Evolutionary conservation across 148 eudicot genomes (phyloP).

Genomic region (Amaranthus palmeri): DNA sequence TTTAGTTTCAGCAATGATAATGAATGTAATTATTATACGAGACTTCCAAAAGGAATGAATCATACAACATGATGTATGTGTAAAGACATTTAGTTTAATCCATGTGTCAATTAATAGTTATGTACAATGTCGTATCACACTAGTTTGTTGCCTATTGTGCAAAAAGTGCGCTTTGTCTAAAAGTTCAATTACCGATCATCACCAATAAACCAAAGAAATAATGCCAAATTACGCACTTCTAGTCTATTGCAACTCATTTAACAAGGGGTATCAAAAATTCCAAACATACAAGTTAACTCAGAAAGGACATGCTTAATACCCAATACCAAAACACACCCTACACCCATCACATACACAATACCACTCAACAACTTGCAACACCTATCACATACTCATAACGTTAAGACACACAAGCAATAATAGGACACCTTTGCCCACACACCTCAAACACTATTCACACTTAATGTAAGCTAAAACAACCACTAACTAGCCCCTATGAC

Average conservation of each 20-base stretch:
- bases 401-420: too few relatives aligned
- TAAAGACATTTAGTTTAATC: too few relatives aligned
- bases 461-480: not conserved
- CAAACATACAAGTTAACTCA: slow-evolving; percentile 2
- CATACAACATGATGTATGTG: too few relatives aligned
- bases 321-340: not conserved
- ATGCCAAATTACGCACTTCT: not conserved
- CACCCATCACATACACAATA: not conserved
- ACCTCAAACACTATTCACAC: not conserved
- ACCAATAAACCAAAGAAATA: not conserved
- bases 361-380: not conserved
- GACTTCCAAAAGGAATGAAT: too few relatives aligned
- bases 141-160: too few relatives aligned
- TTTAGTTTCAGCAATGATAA: too few relatives aligned
- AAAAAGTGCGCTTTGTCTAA: not conserved
- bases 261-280: not conserved
- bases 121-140: too few relatives aligned
- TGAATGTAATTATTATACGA: too few relatives aligned
- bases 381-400: not conserved
- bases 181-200: not conserved
- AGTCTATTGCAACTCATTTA: not conserved
- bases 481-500: slow-evolving; percentile 1
- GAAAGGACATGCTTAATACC: not conserved
- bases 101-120: too few relatives aligned
- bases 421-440: not conserved